A percentile compares a stretch with the other conserved stretches of the same genome.
phyloP scores from a whole-genome alignment of 495 filamentous ascomycete genomes.

The Sphaerosporella brunnea region DNA sequence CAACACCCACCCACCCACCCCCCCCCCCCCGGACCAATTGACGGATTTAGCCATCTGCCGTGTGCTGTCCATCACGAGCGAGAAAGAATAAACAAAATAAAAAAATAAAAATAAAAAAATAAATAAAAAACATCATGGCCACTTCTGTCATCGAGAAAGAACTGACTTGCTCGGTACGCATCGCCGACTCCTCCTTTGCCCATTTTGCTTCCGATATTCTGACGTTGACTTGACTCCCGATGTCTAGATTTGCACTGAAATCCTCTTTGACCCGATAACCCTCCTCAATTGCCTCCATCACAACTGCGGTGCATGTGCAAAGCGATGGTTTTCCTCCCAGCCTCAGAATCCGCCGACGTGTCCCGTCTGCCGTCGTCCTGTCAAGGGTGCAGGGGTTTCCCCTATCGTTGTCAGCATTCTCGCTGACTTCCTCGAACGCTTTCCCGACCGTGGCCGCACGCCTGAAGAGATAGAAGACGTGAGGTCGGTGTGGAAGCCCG shows the following conservation, averaged over 20 bases:
- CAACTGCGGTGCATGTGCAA: conserved; percentile 85
- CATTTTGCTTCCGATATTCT: conserved; percentile 3
- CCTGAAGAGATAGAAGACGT: conserved; percentile 55
- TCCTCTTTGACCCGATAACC: conserved; percentile 87
- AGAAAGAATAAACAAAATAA: no score
- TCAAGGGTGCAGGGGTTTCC: conserved; percentile 69
- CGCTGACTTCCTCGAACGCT: conserved; percentile 56
- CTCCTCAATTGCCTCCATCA: conserved; percentile 95
- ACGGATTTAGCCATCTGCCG: no score
- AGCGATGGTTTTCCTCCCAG: conserved; percentile 68
- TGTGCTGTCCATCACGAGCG: no score
- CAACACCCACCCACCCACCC: no score
- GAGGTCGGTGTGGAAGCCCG: conserved; percentile 50
- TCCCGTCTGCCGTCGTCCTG: conserved; percentile 72
- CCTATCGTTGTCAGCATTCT: conserved; percentile 66
- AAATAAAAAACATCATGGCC: conserved; percentile 16
- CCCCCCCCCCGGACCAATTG: no score
- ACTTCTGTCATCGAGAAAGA: conserved; percentile 52
- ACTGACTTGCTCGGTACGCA: conserved; percentile 74
- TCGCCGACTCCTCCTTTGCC: conserved; percentile 10
- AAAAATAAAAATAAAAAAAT: no score
- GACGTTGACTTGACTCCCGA: neutral
- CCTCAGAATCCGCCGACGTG: conserved; percentile 40
- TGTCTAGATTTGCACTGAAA: conserved; percentile 77
- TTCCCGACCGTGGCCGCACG: conserved; percentile 51